Evolutionary conservation across 2,329 filamentous ascomycete species (phyloP).

Genomic region (Lojkania enalia): DNA sequence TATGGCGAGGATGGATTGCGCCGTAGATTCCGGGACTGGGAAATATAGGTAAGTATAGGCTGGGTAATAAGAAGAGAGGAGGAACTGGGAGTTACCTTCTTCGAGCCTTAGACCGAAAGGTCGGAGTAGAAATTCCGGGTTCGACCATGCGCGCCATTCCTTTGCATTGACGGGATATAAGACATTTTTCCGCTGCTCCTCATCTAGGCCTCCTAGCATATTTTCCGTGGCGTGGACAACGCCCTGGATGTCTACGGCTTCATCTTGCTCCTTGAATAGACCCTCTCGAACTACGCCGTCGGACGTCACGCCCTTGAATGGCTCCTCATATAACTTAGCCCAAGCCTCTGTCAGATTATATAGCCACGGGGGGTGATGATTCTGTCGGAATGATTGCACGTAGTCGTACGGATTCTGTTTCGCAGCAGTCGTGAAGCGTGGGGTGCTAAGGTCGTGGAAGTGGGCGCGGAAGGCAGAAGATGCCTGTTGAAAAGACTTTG

Average conservation of each 20-base stretch:
- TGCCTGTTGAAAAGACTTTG: conserved; percentile 15
- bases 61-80: not conserved
- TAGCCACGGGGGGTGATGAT: conserved; percentile 67
- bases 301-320: conserved; percentile 70
- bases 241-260: conserved; percentile 61
- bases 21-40: conserved; percentile 32
- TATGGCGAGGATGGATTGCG: conserved; percentile 56
- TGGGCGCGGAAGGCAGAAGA: conserved; percentile 57
- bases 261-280: conserved; percentile 65
- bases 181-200: conserved; percentile 54
- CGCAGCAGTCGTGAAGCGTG: conserved; percentile 66
- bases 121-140: conserved; percentile 72
- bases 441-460: conserved; percentile 63
- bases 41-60: not conserved
- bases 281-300: conserved; percentile 63
- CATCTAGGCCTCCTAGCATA: conserved; percentile 53
- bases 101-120: conserved; percentile 73
- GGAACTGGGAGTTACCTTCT: conserved; percentile 50
- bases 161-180: conserved; percentile 68
- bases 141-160: conserved; percentile 72
- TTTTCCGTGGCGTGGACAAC: conserved; percentile 59
- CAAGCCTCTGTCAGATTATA: conserved; percentile 44
- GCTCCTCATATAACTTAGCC: conserved; percentile 56
- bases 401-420: conserved; percentile 66
- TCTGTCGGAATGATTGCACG: conserved; percentile 61